Conservation (phyloP, 2,329 filamentous ascomycete species). For the Arthrocladium fulminans region DNA sequence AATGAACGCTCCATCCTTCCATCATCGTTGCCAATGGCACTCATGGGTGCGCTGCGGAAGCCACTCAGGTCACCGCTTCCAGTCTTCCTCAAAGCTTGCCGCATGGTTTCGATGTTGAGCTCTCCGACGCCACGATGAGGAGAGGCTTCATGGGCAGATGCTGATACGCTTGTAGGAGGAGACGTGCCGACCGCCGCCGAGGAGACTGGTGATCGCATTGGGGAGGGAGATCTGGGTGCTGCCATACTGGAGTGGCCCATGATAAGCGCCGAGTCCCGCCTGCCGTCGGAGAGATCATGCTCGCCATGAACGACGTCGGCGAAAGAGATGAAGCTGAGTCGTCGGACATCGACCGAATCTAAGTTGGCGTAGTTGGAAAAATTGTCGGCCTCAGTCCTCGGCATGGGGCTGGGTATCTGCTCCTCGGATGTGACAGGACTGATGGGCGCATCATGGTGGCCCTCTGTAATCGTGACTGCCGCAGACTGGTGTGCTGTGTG, state of each 20-base stretch:
- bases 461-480: slow-evolving; percentile 54
- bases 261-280: slow-evolving; percentile 53
- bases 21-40: slow-evolving; percentile 4
- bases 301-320: slow-evolving; percentile 82
- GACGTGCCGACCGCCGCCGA: slow-evolving; percentile 61
- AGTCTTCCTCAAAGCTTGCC: slow-evolving; percentile 75
- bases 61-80: slow-evolving; percentile 67
- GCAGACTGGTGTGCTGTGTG: slow-evolving; percentile 77
- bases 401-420: slow-evolving; percentile 19
- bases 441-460: slow-evolving; percentile 18
- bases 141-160: slow-evolving; percentile 63
- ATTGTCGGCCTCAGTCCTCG: slow-evolving; percentile 43
- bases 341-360: slow-evolving; percentile 68
- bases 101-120: slow-evolving; percentile 87
- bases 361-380: slow-evolving; percentile 69
- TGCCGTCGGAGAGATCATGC: slow-evolving; percentile 35
- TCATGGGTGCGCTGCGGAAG: slow-evolving; percentile 24
- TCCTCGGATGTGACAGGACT: slow-evolving; percentile 44
- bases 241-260: slow-evolving; percentile 15
- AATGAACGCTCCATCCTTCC: not conserved
- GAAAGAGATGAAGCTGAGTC: slow-evolving; percentile 92
- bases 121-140: slow-evolving; percentile 54
- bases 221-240: slow-evolving; percentile 60
- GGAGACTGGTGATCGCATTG: slow-evolving; percentile 68
- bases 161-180: slow-evolving; percentile 66